A percentile compares a stretch with the other conserved stretches of the same genome.
phyloP scores from a whole-genome alignment of 225 moss, liverwort and hornwort species.

The Physcomitrellopsis africana region DNA sequence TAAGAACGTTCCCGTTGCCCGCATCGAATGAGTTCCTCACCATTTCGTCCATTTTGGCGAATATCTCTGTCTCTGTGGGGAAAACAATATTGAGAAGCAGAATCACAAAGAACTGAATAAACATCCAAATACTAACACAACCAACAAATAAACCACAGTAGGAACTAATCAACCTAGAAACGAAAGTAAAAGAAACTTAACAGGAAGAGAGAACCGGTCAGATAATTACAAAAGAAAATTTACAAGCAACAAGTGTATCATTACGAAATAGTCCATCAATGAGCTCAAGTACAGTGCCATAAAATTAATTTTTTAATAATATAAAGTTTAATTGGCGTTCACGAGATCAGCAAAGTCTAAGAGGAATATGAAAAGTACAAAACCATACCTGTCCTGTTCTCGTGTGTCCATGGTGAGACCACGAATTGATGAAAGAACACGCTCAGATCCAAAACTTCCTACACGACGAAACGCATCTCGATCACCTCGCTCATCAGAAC shows the following conservation, averaged over 20 bases:
- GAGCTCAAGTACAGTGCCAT: neutral
- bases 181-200: constrained; percentile 9
- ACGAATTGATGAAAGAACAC: constrained; percentile 52
- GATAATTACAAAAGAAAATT: neutral
- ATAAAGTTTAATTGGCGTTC: neutral
- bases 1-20: constrained; percentile 52
- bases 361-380: neutral
- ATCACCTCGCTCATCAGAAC: constrained; percentile 52
- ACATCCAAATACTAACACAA: constrained; percentile 3
- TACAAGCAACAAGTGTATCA: neutral
- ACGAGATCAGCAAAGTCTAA: constrained; percentile 13
- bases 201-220: constrained; percentile 10
- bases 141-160: constrained; percentile 13
- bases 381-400: constrained; percentile 54
- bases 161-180: constrained; percentile 12
- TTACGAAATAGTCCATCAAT: neutral
- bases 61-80: constrained; percentile 46
- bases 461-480: constrained; percentile 53
- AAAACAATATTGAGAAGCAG: constrained; percentile 2
- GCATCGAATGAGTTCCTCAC: constrained; percentile 43
- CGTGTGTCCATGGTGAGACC: constrained; percentile 56
- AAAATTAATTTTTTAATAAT: neutral
- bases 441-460: constrained; percentile 51
- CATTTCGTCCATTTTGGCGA: constrained; percentile 58
- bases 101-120: constrained; percentile 2